Evolutionary conservation across 352 stramenopile species (phyloP).

Genomic region (Pilasporangium apinafurcum): DNA sequence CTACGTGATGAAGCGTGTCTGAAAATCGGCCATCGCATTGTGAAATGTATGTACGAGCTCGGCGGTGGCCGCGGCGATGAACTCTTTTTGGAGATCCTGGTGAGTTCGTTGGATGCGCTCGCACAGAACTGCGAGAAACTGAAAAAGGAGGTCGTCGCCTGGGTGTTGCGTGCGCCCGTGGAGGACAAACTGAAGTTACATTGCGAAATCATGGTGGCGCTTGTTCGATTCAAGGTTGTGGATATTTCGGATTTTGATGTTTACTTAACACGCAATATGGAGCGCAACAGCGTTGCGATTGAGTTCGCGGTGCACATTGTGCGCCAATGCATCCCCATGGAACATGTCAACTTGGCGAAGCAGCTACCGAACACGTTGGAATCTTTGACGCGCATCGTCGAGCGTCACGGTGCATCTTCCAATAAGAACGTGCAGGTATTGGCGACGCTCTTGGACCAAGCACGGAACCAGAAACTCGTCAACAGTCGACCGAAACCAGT

Average conservation of each 20-base stretch:
- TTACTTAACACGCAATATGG: conserved; percentile 94
- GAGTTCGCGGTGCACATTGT: conserved; percentile 97
- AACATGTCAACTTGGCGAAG: conserved; percentile 87
- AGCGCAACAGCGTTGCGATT: conserved; percentile 93
- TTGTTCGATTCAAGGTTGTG: conserved; percentile 94
- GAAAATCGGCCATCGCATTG: conserved; percentile 95
- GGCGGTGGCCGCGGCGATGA: conserved; percentile 84
- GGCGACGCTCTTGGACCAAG: conserved; percentile 71
- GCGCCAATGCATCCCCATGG: conserved; percentile 86
- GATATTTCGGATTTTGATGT: conserved; percentile 91
- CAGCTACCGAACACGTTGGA: conserved; percentile 94
- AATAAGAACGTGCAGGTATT: conserved; percentile 88
- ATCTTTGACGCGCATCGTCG: conserved; percentile 79
- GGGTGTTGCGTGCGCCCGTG: conserved; percentile 92
- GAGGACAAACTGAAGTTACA: conserved; percentile 95
- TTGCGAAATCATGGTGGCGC: conserved; percentile 92
- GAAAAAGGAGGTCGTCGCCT: conserved; percentile 91
- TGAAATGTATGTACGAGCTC: conserved; percentile 97
- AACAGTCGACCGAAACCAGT: conserved; percentile 30
- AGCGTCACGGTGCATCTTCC: conserved; percentile 62
- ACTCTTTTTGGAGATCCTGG: conserved; percentile 92
- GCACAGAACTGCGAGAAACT: conserved; percentile 90
- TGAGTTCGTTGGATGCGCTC: conserved; percentile 92
- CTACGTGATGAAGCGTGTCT: conserved; percentile 89
- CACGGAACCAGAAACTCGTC: conserved; percentile 43